Evolutionary conservation across 441 rosid species (phyloP), one percentile per base, ranked within the genome.

Genomic region (Adansonia rubrostipa): DNA sequence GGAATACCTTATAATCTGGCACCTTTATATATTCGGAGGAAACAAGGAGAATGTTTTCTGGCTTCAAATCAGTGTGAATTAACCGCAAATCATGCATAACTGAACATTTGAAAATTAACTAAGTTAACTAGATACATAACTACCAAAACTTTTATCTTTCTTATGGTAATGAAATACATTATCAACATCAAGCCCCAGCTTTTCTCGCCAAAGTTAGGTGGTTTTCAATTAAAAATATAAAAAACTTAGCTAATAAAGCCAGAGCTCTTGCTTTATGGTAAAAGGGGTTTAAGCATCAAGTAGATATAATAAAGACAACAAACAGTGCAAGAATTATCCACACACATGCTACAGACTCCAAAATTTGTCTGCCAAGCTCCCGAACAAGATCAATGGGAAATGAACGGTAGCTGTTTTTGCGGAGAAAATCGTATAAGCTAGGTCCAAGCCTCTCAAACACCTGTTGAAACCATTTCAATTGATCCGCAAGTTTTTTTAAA

Each of bases 401-500:
- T 86, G 97, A 89, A 79, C 97, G 92, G 77, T 93, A 95, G 89
- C 86, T 91, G 93, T 95, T 95, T 92, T 91, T 90, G 86, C 92
- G 94, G 75, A 95, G 97, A 93, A 95, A 93, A 89, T 95, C 97
- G 83, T 93, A 95, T 89, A 93, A 92, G 96, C 98, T 93, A 79
- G 98, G 97, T 71, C 98, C 98, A 87, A 93, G 98, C 94, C 88
- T 95, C 97, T 95, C 98, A 95, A 95, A 93, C 47, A 95, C 98
- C 97, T 95, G 97, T 88, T 82, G 84, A 87, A 85, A 95, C 86
- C 97, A 93, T 92, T 91, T 90, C 85, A 85, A 90, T 86, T 80
- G 90, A 89, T 87, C 85, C 86, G 88, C 94, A 86, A 87, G 89
- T 88, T 83, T 84, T 89, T 87, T 77, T 33, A 33, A 87, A 85